Evolutionary conservation across 129 eudicot species (phyloP), one percentile per base, ranked within the genome.

Genomic region (Sambucus nigra): DNA sequence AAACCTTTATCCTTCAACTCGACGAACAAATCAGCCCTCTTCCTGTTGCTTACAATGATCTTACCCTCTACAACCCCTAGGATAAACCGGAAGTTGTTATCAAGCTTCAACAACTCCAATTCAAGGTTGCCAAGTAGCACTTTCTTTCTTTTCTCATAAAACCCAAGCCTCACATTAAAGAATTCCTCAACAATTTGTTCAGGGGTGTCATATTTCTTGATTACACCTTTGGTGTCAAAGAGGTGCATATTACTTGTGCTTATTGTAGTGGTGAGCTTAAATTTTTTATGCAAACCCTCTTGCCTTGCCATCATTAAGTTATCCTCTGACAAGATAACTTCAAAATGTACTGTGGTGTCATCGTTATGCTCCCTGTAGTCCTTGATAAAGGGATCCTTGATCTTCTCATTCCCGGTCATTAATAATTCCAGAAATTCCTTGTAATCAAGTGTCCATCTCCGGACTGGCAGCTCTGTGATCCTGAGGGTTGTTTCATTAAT

Each of bases 1-100:
- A 1, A n/a, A n/a, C n/a, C n/a, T n/a, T n/a, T n/a, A n/a, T n/a
- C n/a, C n/a, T n/a, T n/a, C n/a, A n/a, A n/a, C n/a, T n/a, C n/a
- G n/a, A n/a, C n/a, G n/a, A n/a, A n/a, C n/a, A n/a, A n/a, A n/a
- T n/a, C n/a, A n/a, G 78, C 97, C 60, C 70, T 89, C 80, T 74
- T 85, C 59, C 85, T 71, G 60, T 76, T 89, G 83, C 72, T 81
- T 58, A 89, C 88, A 7, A 78, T 39, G 40, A 89, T 69, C 8
- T 72, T 70, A 19, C 93, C 97, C n/a, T n/a, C n/a, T n/a, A n/a
- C n/a, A n/a, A n/a, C n/a, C n/a, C n/a, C n/a, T n/a, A n/a, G n/a
- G n/a, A n/a, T n/a, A n/a, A n/a, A n/a, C n/a, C n/a, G n/a, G n/a
- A n/a, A n/a, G n/a, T 8, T 35, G 42, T 35, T 35, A 7, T 35